phyloP scores from a whole-genome alignment of 495 filamentous ascomycete species.

The Aspergillus coremiiformis region DNA sequence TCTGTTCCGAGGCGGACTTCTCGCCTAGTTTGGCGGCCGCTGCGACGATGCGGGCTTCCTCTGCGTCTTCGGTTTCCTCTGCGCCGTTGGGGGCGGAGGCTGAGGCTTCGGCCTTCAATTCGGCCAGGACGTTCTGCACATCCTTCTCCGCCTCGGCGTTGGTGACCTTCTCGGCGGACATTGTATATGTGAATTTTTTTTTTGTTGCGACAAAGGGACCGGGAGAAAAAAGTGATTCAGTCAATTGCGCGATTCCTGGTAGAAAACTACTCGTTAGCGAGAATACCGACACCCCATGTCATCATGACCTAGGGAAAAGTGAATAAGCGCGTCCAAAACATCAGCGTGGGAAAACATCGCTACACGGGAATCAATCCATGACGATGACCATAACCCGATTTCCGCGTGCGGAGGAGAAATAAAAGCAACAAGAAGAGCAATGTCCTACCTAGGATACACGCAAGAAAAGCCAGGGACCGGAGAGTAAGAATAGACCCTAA shows the following conservation, averaged over 20 bases:
- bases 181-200: conserved; percentile 9
- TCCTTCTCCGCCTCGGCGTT: conserved; percentile 40
- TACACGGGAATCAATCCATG: neutral
- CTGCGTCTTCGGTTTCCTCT: conserved; percentile 26
- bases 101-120: conserved; percentile 38
- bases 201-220: neutral
- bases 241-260: neutral
- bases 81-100: conserved; percentile 16
- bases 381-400: neutral
- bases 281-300: conserved; percentile 2
- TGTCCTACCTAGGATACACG: neutral
- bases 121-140: conserved; percentile 41
- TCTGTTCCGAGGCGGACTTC: conserved; percentile 34
- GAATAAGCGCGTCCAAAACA: neutral
- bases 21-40: conserved; percentile 39
- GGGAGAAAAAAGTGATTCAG: neutral
- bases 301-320: neutral
- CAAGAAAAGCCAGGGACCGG: neutral
- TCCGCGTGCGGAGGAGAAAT: neutral
- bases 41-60: conserved; percentile 40
- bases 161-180: conserved; percentile 37
- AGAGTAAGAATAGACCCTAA: neutral
- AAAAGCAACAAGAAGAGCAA: neutral
- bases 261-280: neutral
- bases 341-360: neutral